Evolutionary conservation across 371 early-diverging fungal species (phyloP).

Genomic region (Chytridium lagenaria): DNA sequence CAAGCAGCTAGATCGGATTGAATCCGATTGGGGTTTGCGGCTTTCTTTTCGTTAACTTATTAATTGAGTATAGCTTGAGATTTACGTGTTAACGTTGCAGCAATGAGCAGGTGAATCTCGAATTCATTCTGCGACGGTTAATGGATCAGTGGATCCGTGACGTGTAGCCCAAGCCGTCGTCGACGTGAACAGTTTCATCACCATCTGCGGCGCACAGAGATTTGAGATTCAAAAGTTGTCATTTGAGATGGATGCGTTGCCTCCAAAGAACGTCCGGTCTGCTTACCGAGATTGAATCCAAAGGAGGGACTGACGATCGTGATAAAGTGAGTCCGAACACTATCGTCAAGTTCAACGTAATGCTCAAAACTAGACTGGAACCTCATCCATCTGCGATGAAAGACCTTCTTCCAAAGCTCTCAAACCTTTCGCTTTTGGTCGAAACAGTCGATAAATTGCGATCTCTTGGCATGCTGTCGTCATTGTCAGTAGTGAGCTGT

Average conservation of each 20-base stretch:
- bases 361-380: conserved; percentile 67
- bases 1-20: no score
- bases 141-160: no score
- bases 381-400: conserved; percentile 92
- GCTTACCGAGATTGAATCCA: background rate
- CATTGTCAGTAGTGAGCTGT: conserved; percentile 94
- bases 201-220: no score
- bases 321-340: conserved; percentile 47
- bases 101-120: no score
- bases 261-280: conserved; percentile 25
- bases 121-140: no score
- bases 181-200: no score
- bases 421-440: conserved; percentile 85
- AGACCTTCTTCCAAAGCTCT: conserved; percentile 83
- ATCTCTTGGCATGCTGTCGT: conserved; percentile 83
- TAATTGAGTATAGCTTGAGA: no score
- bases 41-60: no score
- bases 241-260: background rate
- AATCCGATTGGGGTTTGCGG: no score
- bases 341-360: background rate
- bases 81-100: no score
- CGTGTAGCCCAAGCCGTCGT: no score
- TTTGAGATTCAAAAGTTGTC: no score
- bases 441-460: conserved; percentile 86
- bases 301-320: conserved; percentile 69